Percentiles rank a stretch among this genome's conserved stretches.
Evolutionary conservation across 176 grass and related monocot genomes (phyloP).

Genomic region (Musa troglodytarum): DNA sequence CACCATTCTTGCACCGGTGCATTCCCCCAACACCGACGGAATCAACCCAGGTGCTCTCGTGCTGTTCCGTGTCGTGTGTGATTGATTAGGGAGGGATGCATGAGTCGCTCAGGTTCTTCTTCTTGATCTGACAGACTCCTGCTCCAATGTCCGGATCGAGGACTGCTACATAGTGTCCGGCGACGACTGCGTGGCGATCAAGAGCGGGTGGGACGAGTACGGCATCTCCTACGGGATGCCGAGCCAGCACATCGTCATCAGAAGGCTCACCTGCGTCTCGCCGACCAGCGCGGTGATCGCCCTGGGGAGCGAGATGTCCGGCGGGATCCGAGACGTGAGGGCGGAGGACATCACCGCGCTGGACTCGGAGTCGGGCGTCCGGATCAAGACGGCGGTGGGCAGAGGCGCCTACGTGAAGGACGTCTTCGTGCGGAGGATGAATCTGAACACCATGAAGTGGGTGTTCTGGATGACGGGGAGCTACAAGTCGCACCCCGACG

Average conservation of each 20-base stretch:
- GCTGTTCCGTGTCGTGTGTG: too few relatives aligned
- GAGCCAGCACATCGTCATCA: constrained; percentile 63
- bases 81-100: too few relatives aligned
- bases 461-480: constrained; percentile 92
- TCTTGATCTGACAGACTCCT: constrained; percentile 43
- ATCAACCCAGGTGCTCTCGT: constrained; percentile 59
- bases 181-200: constrained; percentile 95
- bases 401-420: constrained; percentile 60
- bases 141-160: constrained; percentile 74
- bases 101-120: neutral
- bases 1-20: constrained; percentile 66
- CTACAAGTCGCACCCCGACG: constrained; percentile 80
- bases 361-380: constrained; percentile 67
- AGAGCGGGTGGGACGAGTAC: constrained; percentile 97
- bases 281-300: constrained; percentile 83
- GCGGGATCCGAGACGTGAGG: constrained; percentile 75
- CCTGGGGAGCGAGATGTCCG: constrained; percentile 96
- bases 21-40: constrained; percentile 86
- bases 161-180: constrained; percentile 95
- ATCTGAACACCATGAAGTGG: constrained; percentile 53
- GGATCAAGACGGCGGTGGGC: constrained; percentile 79
- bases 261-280: constrained; percentile 65
- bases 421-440: constrained; percentile 60
- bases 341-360: constrained; percentile 78
- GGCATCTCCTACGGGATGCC: constrained; percentile 81